A percentile compares a stretch with the other conserved stretches of the same genome.
Evolutionary conservation across 202 grass and related monocot genomes (phyloP).

Genomic region (Hordeum pubiflorum): DNA sequence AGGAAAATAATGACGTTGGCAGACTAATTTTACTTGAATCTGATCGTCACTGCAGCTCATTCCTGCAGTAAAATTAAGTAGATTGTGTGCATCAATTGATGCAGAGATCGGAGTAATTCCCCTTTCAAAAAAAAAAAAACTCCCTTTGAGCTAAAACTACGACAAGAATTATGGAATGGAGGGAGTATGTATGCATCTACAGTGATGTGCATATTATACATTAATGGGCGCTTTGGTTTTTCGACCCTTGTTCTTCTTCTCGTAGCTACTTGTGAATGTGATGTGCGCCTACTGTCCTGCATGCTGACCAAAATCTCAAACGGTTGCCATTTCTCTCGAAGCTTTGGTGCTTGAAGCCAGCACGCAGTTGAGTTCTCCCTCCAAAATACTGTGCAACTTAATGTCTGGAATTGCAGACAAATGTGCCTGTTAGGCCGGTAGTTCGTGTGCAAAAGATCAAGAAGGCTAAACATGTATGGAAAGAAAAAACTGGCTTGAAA

Average conservation of each 20-base stretch:
- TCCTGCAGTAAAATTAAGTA: too few relatives aligned
- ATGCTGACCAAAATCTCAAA: background rate
- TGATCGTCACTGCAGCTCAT: too few relatives aligned
- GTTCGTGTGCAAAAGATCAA: background rate
- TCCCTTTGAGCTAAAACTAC: too few relatives aligned
- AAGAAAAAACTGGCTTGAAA: background rate
- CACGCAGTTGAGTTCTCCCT: background rate
- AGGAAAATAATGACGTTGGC: too few relatives aligned
- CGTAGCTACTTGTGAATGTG: background rate
- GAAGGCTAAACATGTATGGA: background rate
- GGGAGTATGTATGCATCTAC: too few relatives aligned
- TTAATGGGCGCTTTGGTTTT: background rate
- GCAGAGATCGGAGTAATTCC: too few relatives aligned
- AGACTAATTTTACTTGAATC: too few relatives aligned
- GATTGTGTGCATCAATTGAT: too few relatives aligned
- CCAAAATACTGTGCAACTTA: background rate
- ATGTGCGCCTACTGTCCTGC: background rate
- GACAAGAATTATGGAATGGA: too few relatives aligned
- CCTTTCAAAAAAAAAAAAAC: too few relatives aligned
- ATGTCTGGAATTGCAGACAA: background rate
- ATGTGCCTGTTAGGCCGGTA: background rate
- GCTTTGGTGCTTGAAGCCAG: too few relatives aligned
- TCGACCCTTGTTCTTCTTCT: background rate
- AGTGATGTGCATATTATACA: background rate
- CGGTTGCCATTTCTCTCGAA: background rate